These are phyloP conservation scores for Rhodotorula graminis DNA, from an alignment of 768 basidiomycete species.

Conservation along the genomic window DNA sequence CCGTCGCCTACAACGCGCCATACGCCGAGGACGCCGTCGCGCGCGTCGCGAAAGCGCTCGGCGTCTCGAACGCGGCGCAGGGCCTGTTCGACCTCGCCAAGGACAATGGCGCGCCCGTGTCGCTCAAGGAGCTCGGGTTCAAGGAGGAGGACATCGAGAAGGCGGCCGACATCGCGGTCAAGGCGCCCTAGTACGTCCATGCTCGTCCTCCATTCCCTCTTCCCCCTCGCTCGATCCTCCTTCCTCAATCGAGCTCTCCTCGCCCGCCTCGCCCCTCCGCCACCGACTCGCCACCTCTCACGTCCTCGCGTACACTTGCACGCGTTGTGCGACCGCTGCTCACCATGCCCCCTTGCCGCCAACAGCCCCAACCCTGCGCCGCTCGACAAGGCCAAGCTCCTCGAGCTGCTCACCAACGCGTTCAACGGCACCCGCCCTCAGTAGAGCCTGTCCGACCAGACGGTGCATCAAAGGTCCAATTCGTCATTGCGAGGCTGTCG, in stretches of 20 bases:
- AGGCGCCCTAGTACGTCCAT: slow-evolving; percentile 45
- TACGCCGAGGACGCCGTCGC: slow-evolving; percentile 46
- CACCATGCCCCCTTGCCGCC: neutral
- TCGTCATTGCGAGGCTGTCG: no score
- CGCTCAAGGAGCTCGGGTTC: slow-evolving; percentile 50
- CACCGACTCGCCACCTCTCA: no score
- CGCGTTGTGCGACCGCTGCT: no score
- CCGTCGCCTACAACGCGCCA: slow-evolving; percentile 50
- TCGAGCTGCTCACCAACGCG: slow-evolving; percentile 28
- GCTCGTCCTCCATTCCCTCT: neutral
- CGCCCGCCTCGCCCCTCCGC: no score
- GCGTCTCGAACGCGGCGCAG: slow-evolving; percentile 42
- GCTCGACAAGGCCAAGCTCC: slow-evolving; percentile 45
- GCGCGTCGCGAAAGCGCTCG: slow-evolving; percentile 47
- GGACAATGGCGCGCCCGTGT: slow-evolving; percentile 45
- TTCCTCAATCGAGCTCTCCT: no score
- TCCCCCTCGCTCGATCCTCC: neutral
- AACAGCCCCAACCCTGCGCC: slow-evolving; percentile 48
- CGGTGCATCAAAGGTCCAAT: no score
- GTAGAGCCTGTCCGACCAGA: neutral
- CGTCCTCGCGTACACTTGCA: no score
- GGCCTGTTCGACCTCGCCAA: slow-evolving; percentile 44
- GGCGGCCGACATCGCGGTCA: slow-evolving; percentile 49
- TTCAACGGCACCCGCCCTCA: slow-evolving; percentile 7
- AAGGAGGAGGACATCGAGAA: slow-evolving; percentile 50